Base-by-base conservation (phyloP, 768 basidiomycete species). In the Podaxis sp. region DNA sequence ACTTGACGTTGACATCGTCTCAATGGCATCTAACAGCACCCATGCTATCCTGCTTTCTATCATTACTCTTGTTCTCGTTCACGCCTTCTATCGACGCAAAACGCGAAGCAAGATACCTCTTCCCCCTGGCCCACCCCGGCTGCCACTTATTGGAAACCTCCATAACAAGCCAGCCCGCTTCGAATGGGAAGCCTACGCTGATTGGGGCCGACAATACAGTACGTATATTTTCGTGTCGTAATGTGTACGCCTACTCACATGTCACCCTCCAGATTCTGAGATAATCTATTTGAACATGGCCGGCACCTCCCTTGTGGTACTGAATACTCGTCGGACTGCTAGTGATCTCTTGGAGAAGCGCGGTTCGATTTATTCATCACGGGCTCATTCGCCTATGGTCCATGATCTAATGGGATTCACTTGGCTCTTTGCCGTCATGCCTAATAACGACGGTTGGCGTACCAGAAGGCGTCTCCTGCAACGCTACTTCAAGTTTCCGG, bases 291-390 rank as follows among this genome's bases (percentile, higher is more conserved):
- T 72, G 20, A 62, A 70, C 56, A 49, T 72, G 51, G 67, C 66
- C 10, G 72, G 72, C 22, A 67, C 63, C 1, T 56, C 65, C 4
- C 37, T 71, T 15, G 63, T 73, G 17, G 63, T 73, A 2, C 49
- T 82, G 36, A 77, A 77, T 57, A 71, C 77, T 4, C 53, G 68
- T 4, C 64, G 76, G 24, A 72, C 75, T 0, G 72, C 73, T 0
- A 68, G 64, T 7, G 79, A 81, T 10, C 72, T 82, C 2, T 70
- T 82, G 15, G 78, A 80, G 58, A 79, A 73, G 49, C 68, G 75
- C 8, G 77, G 75, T 15, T 33, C 67, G n/a, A 76, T 78, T 12
- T 82, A 81, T 64, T 80, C 80, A 7, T 61, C 61, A 24, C 60
- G 67, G 4, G 17, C 55, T 40, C 40, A 65, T 48, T 63, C 58